Base-by-base conservation (phyloP, 257 asterid species). In the Gardenia jasminoides region DNA sequence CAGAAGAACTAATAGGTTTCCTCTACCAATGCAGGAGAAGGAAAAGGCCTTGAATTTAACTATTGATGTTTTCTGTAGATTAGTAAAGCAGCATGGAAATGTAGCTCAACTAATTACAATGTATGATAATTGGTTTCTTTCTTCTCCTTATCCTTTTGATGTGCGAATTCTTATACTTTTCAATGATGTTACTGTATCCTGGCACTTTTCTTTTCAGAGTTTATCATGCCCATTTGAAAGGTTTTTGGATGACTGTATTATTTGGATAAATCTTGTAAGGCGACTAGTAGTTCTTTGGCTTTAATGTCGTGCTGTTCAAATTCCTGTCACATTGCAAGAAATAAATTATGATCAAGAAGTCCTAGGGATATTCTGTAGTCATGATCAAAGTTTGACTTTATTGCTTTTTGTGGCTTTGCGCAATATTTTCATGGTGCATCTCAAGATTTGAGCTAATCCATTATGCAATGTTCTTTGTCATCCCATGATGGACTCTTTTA, bases 11-110 rank as follows among this genome's bases (percentile, higher is more conserved):
- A 31, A 81, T 78, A 73, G 58, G 58, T 77, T 83, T 81, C 83
- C 68, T 78, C 56, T 86, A 83, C 81, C 78, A 39, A 80, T 85
- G 87, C 97, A 96, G 99, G 97, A 93, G 85, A 96, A 96, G 91
- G 99, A 96, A 88, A 92, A 84, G 86, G 94, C 98, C 88, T 88
- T 96, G 92, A 93, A 91, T 84, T 86, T 90, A 94, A 88, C 98
- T 58, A 86, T 96, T 82, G 97, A 96, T 85, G 87, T 87, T 82
- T 93, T 96, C 91, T 96, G 99, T 93, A 92, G 95, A 93, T 87
- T 96, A 91, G 96, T 87, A 91, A 90, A 87, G 93, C 95, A 93
- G 85, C 97, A 92, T 75, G 79, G 90, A 74, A 85, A 96, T 91
- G 97, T 92, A 77, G 89, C 96, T 79, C 98, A 92, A 82, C 81